Conservation (phyloP, 768 basidiomycete species). For the Xerocomellus dryophilus region DNA sequence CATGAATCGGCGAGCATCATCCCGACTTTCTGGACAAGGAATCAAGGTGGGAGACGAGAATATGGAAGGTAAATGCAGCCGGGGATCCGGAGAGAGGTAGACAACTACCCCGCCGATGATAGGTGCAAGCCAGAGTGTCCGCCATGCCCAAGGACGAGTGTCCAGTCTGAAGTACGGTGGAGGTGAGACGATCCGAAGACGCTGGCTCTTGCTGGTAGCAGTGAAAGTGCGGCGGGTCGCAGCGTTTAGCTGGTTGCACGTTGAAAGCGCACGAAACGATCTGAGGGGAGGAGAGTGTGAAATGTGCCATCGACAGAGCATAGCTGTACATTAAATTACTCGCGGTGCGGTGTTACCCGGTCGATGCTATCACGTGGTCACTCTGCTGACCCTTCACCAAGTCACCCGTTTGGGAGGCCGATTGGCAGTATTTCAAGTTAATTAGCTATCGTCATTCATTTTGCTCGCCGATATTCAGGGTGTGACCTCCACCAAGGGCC, state of each 20-base stretch:
- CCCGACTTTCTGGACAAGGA: conserved; percentile 34
- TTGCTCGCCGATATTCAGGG: no score
- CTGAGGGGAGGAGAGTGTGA: conserved; percentile 27
- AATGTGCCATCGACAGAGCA: conserved; percentile 22
- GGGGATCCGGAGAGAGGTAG: conserved; percentile 43
- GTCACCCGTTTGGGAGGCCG: no score
- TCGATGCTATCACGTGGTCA: no score
- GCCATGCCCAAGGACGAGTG: conserved; percentile 29
- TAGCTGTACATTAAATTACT: conserved; percentile 23
- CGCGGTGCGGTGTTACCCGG: no score
- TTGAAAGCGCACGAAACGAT: conserved; percentile 19
- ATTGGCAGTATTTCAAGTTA: no score
- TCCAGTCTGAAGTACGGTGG: conserved; percentile 18
- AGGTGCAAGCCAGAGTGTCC: conserved; percentile 52
- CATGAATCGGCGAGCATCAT: conserved; percentile 25
- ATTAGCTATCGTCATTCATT: no score
- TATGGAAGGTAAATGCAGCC: conserved; percentile 43
- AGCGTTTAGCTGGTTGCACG: background rate
- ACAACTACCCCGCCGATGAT: conserved; percentile 53
- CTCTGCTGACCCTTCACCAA: no score
- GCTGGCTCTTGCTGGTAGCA: conserved; percentile 1
- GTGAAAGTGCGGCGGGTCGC: conserved; percentile 27
- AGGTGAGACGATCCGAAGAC: conserved; percentile 11
- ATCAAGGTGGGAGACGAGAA: conserved; percentile 52
- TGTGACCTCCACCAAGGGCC: no score